Base-by-base conservation (phyloP, 2,329 filamentous ascomycete genomes). In the Knoxdaviesia capensis region DNA sequence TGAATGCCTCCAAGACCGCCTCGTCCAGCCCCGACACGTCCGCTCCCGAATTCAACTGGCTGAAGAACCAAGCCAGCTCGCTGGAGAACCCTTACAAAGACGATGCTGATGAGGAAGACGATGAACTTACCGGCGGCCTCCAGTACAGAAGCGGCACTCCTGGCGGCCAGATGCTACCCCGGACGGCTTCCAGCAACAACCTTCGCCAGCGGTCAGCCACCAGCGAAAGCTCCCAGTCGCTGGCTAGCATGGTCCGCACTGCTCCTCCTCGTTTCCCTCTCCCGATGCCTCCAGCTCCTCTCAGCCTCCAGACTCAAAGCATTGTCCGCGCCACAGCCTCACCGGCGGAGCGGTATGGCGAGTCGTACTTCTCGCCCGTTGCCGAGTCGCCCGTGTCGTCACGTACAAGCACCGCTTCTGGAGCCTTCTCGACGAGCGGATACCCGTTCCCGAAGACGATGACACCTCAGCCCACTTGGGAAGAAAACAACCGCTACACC, bases 311-410 rank as follows among this genome's bases (percentile, higher is more conserved):
- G 52, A 77, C 71, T 1, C 63, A 68, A 47, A 48, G 58, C 40
- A 48, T 49, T 6, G 48, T 53, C 11, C 51, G 53, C 11, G 54
- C 62, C 38, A 59, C 65, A 40, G 58, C 60, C 41, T 83, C 80
- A 9, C 80, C 83, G 1, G 64, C 66, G 30, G 65, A 72, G 20
- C 68, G 72, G 41, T 66, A 64, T 34, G 72, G 66, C n/a, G 84
- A 86, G 45, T 94, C 87, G 4, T 96, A 94, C 60, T 98, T 98
- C 59, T 96, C 88, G 0, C 90, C 90, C 0, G 71, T 79, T 2
- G 71, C 69, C 33, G 87, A 94, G 43, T 85, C 82, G 0, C 82
- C 83, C 7, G 75, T 76, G 37, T 84, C 80, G 9, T 79, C 79
- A 29, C 71, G 83, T 40, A 79, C 80, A 6, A 87, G 81, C 55